These are phyloP conservation scores for Lactarius indigo DNA, from an alignment of 768 basidiomycete genomes.

Conservation along the genomic window DNA sequence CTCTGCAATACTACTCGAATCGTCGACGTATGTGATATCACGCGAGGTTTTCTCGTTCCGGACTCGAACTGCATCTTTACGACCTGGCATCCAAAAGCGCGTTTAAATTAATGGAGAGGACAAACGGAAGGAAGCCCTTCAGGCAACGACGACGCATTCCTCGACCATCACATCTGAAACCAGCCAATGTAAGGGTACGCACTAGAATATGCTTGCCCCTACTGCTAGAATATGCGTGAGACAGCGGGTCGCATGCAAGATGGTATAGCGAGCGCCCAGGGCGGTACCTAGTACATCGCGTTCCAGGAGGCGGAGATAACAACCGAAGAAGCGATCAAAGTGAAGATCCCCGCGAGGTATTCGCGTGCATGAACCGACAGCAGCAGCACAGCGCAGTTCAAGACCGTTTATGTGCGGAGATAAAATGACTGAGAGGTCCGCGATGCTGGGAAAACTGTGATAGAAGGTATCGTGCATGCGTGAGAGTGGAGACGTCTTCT, in stretches of 20 bases:
- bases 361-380: background rate
- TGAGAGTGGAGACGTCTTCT: background rate
- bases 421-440: background rate
- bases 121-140: background rate
- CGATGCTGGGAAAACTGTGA: background rate
- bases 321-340: background rate
- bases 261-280: too few species aligned
- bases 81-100: background rate
- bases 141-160: background rate
- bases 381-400: background rate
- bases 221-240: too few species aligned
- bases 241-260: too few species aligned
- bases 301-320: too few species aligned
- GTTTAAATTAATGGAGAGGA: background rate
- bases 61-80: background rate
- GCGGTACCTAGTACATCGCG: too few species aligned
- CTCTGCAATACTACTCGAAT: background rate
- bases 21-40: background rate
- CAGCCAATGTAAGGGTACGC: background rate
- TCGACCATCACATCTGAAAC: background rate
- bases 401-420: background rate
- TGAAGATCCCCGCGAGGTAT: background rate
- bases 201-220: too few species aligned
- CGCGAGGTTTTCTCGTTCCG: background rate
- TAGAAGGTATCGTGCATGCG: background rate